phyloP scores from a whole-genome alignment of 805 yeast genomes.

The Torulaspora maleeae region DNA sequence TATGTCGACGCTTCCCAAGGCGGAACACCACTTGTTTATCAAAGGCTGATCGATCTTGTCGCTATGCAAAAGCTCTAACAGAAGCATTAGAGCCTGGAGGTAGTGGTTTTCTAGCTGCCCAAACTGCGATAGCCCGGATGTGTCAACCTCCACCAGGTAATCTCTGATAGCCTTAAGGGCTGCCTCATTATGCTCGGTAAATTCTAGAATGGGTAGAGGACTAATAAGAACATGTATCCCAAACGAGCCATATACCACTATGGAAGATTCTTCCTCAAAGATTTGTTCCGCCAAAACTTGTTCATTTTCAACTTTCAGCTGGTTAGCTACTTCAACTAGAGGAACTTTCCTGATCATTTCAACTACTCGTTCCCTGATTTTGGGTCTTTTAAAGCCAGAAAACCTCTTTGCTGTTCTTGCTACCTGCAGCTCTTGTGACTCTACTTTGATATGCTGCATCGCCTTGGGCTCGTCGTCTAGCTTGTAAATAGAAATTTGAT shows the following conservation, averaged over 20 bases:
- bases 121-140: slow-evolving; percentile 12
- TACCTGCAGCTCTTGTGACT: slow-evolving; percentile 7
- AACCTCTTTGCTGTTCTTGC: slow-evolving; percentile 17
- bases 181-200: slow-evolving; percentile 21
- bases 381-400: slow-evolving; percentile 10
- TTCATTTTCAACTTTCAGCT: slow-evolving; percentile 27
- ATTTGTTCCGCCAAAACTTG: slow-evolving; percentile 18
- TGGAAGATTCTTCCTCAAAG: slow-evolving; percentile 18
- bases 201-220: slow-evolving; percentile 22
- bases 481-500: slow-evolving; percentile 13
- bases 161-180: slow-evolving; percentile 21
- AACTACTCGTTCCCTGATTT: slow-evolving; percentile 11
- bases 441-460: slow-evolving; percentile 15
- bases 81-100: slow-evolving; percentile 18
- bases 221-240: slow-evolving; percentile 19
- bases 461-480: slow-evolving; percentile 19
- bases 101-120: slow-evolving; percentile 21
- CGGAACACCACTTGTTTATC: slow-evolving; percentile 21
- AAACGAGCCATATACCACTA: slow-evolving; percentile 18
- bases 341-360: slow-evolving; percentile 28
- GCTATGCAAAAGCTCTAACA: slow-evolving; percentile 27
- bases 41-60: slow-evolving; percentile 19
- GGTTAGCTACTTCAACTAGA: slow-evolving; percentile 14
- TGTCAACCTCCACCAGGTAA: slow-evolving; percentile 9
- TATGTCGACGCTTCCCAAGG: slow-evolving; percentile 21